Conservation (phyloP, 495 filamentous ascomycete genomes). For the Podospora sp. region DNA sequence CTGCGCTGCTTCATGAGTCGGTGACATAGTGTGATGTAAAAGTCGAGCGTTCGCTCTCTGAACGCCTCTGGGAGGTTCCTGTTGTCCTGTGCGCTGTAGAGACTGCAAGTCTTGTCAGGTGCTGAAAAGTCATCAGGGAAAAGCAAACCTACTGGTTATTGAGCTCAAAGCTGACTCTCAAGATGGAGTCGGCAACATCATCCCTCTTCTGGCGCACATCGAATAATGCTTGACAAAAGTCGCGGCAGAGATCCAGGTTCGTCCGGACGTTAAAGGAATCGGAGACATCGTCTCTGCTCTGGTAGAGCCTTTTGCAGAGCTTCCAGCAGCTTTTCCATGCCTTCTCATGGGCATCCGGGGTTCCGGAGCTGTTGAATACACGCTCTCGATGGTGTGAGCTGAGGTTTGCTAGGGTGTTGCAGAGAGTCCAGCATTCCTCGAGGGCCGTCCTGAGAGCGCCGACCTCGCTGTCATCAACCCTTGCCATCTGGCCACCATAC, state of each 20-base stretch:
- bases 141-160: conserved; percentile 70
- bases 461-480: conserved; percentile 63
- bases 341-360: conserved; percentile 73
- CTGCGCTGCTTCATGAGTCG: conserved; percentile 90
- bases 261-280: conserved; percentile 69
- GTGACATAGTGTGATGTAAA: conserved; percentile 91
- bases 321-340: conserved; percentile 94
- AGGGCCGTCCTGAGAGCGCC: conserved; percentile 73
- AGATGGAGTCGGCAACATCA: conserved; percentile 77
- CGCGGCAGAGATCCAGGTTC: conserved; percentile 83
- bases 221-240: conserved; percentile 89
- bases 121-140: background rate
- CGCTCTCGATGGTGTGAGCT: conserved; percentile 82
- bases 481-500: conserved; percentile 42
- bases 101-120: conserved; percentile 33
- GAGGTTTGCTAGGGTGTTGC: conserved; percentile 83
- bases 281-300: conserved; percentile 71
- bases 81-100: conserved; percentile 85
- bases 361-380: conserved; percentile 69
- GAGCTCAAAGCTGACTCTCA: conserved; percentile 89
- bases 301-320: conserved; percentile 84
- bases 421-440: conserved; percentile 90
- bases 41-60: conserved; percentile 85
- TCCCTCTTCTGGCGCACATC: conserved; percentile 76
- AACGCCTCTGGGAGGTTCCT: conserved; percentile 84